These are phyloP conservation scores for Ciborinia camelliae DNA, from an alignment of 2,329 filamentous ascomycete species.

Conservation along the genomic window DNA sequence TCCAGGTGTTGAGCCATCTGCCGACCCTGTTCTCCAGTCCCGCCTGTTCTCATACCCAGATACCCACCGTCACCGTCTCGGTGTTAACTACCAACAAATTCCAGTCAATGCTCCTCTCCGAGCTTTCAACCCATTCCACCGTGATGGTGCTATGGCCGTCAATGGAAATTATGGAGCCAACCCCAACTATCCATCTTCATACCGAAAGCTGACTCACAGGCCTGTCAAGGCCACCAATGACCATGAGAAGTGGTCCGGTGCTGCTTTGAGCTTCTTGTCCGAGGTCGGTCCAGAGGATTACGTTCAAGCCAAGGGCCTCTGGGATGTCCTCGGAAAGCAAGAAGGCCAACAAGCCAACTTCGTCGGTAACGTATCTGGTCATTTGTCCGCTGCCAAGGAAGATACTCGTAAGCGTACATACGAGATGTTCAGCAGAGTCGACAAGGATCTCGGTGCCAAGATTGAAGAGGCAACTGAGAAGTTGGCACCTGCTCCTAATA, in stretches of 20 bases:
- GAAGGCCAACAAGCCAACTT: slow-evolving; percentile 60
- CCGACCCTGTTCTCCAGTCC: slow-evolving; percentile 66
- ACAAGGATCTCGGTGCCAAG: slow-evolving; percentile 49
- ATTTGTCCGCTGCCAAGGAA: slow-evolving; percentile 52
- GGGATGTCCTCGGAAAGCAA: slow-evolving; percentile 42
- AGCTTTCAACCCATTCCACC: slow-evolving; percentile 67
- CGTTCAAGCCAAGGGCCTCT: slow-evolving; percentile 38
- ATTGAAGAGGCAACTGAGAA: slow-evolving; percentile 53
- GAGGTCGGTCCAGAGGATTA: slow-evolving; percentile 39
- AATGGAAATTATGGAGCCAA: slow-evolving; percentile 62
- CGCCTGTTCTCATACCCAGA: slow-evolving; percentile 70
- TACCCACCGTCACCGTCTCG: slow-evolving; percentile 56
- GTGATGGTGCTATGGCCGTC: slow-evolving; percentile 68
- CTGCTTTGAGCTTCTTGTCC: slow-evolving; percentile 45
- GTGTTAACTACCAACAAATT: slow-evolving; percentile 57
- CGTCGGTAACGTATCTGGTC: slow-evolving; percentile 55
- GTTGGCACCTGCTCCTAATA: slow-evolving; percentile 24
- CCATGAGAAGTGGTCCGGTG: slow-evolving; percentile 49
- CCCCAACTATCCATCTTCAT: slow-evolving; percentile 55
- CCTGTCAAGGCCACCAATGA: slow-evolving; percentile 41
- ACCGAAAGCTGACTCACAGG: slow-evolving; percentile 46
- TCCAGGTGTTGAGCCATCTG: slow-evolving; percentile 65
- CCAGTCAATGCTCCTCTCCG: slow-evolving; percentile 47
- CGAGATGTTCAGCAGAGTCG: slow-evolving; percentile 58
- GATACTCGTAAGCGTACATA: slow-evolving; percentile 57